phyloP scores from a whole-genome alignment of 768 basidiomycete genomes.

The Lentinus brumalis region DNA sequence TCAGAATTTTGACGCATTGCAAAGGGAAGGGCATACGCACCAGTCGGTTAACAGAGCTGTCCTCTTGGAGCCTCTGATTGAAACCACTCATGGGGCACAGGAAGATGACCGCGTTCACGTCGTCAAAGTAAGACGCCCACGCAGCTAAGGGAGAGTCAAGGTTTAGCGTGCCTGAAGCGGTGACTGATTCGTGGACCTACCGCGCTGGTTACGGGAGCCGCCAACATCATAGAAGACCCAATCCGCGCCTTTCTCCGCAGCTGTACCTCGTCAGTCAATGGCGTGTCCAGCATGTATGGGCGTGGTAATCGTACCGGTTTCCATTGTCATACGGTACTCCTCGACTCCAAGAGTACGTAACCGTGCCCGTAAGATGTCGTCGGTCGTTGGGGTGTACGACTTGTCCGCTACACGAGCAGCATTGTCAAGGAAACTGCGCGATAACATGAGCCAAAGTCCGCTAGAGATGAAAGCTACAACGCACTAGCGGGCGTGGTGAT shows the following conservation, averaged over 20 bases:
- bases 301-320: constrained; percentile 32
- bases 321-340: constrained; percentile 55
- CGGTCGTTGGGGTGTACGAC: constrained; percentile 56
- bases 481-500: constrained; percentile 19
- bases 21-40: constrained; percentile 33
- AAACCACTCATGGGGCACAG: constrained; percentile 63
- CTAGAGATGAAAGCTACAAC: neutral
- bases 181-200: constrained; percentile 32
- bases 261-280: neutral
- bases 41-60: constrained; percentile 56
- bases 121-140: constrained; percentile 69
- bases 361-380: constrained; percentile 62
- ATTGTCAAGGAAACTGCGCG: constrained; percentile 55
- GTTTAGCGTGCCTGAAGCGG: too few species aligned
- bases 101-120: constrained; percentile 65
- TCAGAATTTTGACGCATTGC: neutral
- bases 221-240: constrained; percentile 70
- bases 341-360: constrained; percentile 63
- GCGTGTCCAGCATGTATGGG: neutral
- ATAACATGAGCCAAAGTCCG: neutral
- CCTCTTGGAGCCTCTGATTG: constrained; percentile 60
- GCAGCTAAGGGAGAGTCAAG: constrained; percentile 38
- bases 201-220: constrained; percentile 54
- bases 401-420: constrained; percentile 49
- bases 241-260: constrained; percentile 30